phyloP scores from a whole-genome alignment of 129 eudicot genomes.

The Kitagawia praeruptora region DNA sequence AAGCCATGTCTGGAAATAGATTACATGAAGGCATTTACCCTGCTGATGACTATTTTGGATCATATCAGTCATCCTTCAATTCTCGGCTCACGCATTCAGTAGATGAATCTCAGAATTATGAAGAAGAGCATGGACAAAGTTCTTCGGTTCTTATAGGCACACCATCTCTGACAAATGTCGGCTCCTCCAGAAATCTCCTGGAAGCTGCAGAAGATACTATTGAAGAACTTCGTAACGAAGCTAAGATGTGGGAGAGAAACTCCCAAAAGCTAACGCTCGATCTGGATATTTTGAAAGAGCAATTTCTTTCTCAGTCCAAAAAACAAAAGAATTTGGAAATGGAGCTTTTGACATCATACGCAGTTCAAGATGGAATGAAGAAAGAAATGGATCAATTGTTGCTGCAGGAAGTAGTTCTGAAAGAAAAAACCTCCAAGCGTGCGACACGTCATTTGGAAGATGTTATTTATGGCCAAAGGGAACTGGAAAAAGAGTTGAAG shows the following conservation, averaged over 20 bases:
- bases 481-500: slow-evolving; percentile 55
- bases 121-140: slow-evolving; percentile 28
- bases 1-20: slow-evolving; percentile 22
- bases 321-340: slow-evolving; percentile 36
- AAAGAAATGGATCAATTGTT: slow-evolving; percentile 41
- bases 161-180: slow-evolving; percentile 26
- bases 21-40: slow-evolving; percentile 26
- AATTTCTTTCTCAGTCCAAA: slow-evolving; percentile 39
- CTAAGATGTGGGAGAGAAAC: slow-evolving; percentile 89
- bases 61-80: slow-evolving; percentile 41
- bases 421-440: slow-evolving; percentile 24
- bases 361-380: slow-evolving; percentile 47
- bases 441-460: slow-evolving; percentile 27
- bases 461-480: slow-evolving; percentile 37
- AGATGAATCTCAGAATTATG: slow-evolving; percentile 25
- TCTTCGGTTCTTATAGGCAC: slow-evolving; percentile 19
- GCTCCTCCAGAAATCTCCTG: slow-evolving; percentile 56
- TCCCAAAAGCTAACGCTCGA: slow-evolving; percentile 57
- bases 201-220: slow-evolving; percentile 82
- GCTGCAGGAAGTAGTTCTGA: slow-evolving; percentile 33
- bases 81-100: slow-evolving; percentile 29
- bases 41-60: slow-evolving; percentile 31
- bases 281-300: slow-evolving; percentile 53
- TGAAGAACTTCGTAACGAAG: slow-evolving; percentile 75
- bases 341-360: slow-evolving; percentile 53